These are phyloP conservation scores for Shiraia bambusicola DNA, from an alignment of 2,329 filamentous ascomycete species.

Conservation along the genomic window DNA sequence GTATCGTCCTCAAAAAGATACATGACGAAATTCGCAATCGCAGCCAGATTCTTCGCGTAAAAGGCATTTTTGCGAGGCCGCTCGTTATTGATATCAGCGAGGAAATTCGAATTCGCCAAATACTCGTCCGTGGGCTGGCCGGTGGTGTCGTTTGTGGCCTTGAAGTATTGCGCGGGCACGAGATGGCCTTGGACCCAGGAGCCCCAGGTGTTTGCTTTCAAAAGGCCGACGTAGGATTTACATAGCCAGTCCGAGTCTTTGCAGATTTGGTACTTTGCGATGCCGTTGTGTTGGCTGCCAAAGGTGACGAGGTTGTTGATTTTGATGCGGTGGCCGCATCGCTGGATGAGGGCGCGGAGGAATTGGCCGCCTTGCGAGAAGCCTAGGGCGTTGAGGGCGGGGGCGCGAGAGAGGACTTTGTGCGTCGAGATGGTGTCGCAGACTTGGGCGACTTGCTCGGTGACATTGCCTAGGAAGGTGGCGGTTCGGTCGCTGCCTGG, in stretches of 20 bases:
- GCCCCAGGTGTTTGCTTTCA: conserved; percentile 80
- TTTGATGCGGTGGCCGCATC: conserved; percentile 71
- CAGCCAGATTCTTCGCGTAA: conserved; percentile 71
- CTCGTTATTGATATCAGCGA: conserved; percentile 98
- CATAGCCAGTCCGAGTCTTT: conserved; percentile 74
- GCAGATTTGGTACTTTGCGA: conserved; percentile 78
- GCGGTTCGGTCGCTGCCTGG: conserved; percentile 71
- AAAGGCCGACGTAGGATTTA: conserved; percentile 72
- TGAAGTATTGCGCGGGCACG: conserved; percentile 94
- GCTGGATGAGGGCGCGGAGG: conserved; percentile 84
- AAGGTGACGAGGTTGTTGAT: conserved; percentile 83
- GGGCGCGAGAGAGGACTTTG: conserved; percentile 77
- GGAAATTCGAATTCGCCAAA: conserved; percentile 77
- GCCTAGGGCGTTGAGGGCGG: conserved; percentile 84
- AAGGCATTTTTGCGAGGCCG: conserved; percentile 68
- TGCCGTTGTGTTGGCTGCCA: conserved; percentile 90
- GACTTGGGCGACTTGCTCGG: conserved; percentile 71
- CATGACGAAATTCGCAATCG: conserved; percentile 79
- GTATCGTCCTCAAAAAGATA: conserved; percentile 85
- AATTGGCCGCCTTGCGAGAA: conserved; percentile 97
- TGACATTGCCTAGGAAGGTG: conserved; percentile 90
- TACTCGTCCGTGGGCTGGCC: conserved; percentile 62
- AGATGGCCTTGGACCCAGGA: conserved; percentile 73
- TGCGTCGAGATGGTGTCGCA: conserved; percentile 76
- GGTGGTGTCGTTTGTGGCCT: conserved; percentile 63